Base-by-base conservation (phyloP, 805 yeast species). In the Hanseniaspora nectarophila region DNA sequence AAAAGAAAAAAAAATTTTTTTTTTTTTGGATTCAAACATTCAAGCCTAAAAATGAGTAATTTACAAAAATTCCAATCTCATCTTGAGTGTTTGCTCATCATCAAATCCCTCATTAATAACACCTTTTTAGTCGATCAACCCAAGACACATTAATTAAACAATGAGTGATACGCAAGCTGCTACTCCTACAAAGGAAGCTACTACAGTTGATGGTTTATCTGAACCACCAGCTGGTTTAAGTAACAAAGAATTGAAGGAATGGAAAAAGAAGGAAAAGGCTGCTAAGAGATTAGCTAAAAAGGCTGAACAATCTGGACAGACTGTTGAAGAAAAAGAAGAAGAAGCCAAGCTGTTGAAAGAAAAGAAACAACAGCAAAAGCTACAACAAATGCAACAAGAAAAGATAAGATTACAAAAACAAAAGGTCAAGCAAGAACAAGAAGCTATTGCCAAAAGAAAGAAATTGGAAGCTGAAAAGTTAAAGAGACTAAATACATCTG, bases 261-360 rank as follows among this genome's bases (percentile, higher is more conserved):
- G 81, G 77, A 85, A 87, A 64, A 89, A 88, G 71, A 78, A 78
- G 60, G 95, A 88, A 61, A 89, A 90, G 68, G 92, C 92, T 13
- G 95, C 92, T 37, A 85, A 86, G 64, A 75, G 97, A 64, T 92
- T 95, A 2, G 95, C 95, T 2, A 78, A 81, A 57, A 88, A 85
- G 62, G 84, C 76, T 58, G 81, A 80, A 7, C 51, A 46, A 33
- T 75, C 71, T 47, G 88, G 82, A 32, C 76, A 78, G 43, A 63
- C 73, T 18, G 59, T 66, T 35, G 69, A 70, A 57, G 68, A 66
- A 45, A 72, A 67, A 56, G 66, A 65, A 42, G 58, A 62, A 42
- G 65, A 60, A 57, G 66, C 69, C 54, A 73, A 59, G 67, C 71
- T 56, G 67, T 72, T 67, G 67, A 70, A 61, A 70, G 76, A 63